Percentiles rank a stretch among this genome's conserved stretches.
Evolutionary conservation across 1,139 yeast species (phyloP).

Genomic region (Blastobotrys indianensis): DNA sequence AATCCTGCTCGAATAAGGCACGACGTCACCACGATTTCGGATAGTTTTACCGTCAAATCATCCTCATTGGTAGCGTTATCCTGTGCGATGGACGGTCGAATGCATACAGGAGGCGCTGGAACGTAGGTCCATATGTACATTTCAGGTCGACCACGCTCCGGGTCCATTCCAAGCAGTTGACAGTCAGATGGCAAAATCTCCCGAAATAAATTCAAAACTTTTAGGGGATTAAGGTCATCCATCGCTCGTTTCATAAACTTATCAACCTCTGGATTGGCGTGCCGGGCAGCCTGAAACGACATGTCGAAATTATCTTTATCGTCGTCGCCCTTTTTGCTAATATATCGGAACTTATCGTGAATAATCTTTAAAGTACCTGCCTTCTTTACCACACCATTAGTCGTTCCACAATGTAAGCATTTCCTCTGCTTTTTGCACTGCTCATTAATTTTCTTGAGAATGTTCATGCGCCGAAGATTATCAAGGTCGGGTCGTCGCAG

Average conservation of each 20-base stretch:
- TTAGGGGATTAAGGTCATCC: constrained; percentile 92
- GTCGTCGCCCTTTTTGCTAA: constrained; percentile 81
- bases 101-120: constrained; percentile 99
- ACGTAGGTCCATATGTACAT: constrained; percentile 94
- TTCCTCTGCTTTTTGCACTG: constrained; percentile 95
- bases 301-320: constrained; percentile 81
- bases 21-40: constrained; percentile 96
- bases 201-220: constrained; percentile 80
- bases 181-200: constrained; percentile 83
- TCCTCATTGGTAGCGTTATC: constrained; percentile 94
- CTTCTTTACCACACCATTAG: constrained; percentile 95
- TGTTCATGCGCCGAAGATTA: constrained; percentile 85
- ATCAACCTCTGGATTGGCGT: constrained; percentile 81
- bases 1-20: constrained; percentile 90
- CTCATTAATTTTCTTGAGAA: constrained; percentile 73
- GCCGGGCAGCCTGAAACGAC: constrained; percentile 61
- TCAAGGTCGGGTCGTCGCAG: constrained; percentile 85
- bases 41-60: constrained; percentile 89
- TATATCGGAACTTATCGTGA: constrained; percentile 94
- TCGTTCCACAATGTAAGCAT: constrained; percentile 78
- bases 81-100: constrained; percentile 96
- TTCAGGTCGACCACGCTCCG: constrained; percentile 89
- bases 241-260: constrained; percentile 79
- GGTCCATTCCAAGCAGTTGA: constrained; percentile 85
- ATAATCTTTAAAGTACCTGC: constrained; percentile 94